Evolutionary conservation across 2,329 filamentous ascomycete species (phyloP), one percentile per base, ranked within the genome.

Genomic region (Exophiala bonariae): DNA sequence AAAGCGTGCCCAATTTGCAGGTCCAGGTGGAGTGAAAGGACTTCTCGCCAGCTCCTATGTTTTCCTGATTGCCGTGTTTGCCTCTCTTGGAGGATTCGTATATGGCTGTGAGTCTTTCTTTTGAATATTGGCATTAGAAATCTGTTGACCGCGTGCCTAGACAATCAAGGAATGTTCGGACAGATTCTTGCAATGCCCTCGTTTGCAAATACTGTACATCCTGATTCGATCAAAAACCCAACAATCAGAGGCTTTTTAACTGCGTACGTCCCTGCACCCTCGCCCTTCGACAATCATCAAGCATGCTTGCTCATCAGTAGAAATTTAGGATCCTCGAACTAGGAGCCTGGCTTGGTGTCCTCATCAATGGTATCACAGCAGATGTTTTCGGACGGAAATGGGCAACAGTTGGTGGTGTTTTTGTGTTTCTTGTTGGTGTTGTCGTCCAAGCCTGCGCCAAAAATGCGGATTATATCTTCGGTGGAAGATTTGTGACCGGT

Each of bases 91-190:
- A 56, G 76, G 76, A 37, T 61, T 77, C 16, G 66, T 78, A 17
- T 81, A 86, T 62, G 83, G 86, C 14, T 89, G 40, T 43, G 31
- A 43, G 40, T 34, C 40, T 14, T 33, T 18, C 19, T 17, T 9
- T 39, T 19, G 22, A 9, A 19, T 19, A 6, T 39, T 14, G 22
- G 14, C 18, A 19, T 9, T 19, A 39, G 18, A 14, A 14, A 6
- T 39, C 22, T 4, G 18, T 19, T 39, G 17, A 39, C 5, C 36
- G 9, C 7, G 36, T 14, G 14, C 22, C 5, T 23, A 43, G 40
- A 87, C 67, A 87, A 89, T 61, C 83, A 87, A 63, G 86, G 86
- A 55, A 83, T 87, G 68, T 87, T 87, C 66, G 80, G 80, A 13
- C 84, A 85, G 14, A 80, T 89, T n/a, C 59, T 80, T 40, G 71